A percentile compares a stretch with the other conserved stretches of the same genome.
Conservation (phyloP, 805 yeast species). For the Saccharomycopsis sp. region DNA sequence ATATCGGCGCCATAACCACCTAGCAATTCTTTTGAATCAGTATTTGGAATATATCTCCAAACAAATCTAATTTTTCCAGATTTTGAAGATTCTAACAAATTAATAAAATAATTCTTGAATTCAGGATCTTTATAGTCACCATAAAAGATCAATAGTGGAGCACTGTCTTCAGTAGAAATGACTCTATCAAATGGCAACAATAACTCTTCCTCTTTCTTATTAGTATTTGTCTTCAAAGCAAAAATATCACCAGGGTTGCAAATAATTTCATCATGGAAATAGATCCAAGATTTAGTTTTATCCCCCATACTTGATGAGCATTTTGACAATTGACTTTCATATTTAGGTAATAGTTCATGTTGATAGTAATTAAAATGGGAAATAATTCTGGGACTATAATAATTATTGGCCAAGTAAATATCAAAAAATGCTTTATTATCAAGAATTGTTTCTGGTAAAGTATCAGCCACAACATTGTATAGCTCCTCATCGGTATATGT, state of each 20-base stretch:
- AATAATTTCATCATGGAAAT: slow-evolving; percentile 42
- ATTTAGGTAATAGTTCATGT: slow-evolving; percentile 24
- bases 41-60: slow-evolving; percentile 44
- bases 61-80: slow-evolving; percentile 61
- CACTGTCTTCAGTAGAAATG: slow-evolving; percentile 36
- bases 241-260: slow-evolving; percentile 66
- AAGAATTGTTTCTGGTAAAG: too few relatives aligned
- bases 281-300: slow-evolving; percentile 34
- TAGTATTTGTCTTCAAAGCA: slow-evolving; percentile 51
- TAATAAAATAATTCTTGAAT: slow-evolving; percentile 47
- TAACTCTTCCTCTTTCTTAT: not conserved
- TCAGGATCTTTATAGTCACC: slow-evolving; percentile 45
- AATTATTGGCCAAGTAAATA: slow-evolving; percentile 25
- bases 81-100: slow-evolving; percentile 47
- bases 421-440: slow-evolving; percentile 9
- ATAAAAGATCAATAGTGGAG: slow-evolving; percentile 55
- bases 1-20: slow-evolving; percentile 62
- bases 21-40: slow-evolving; percentile 24
- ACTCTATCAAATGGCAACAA: slow-evolving; percentile 48
- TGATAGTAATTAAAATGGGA: slow-evolving; percentile 49
- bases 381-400: slow-evolving; percentile 51
- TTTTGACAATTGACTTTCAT: slow-evolving; percentile 18
- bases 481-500: slow-evolving; percentile 7
- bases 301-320: slow-evolving; percentile 24
- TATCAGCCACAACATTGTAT: slow-evolving; percentile 3